Evolutionary conservation across 2,329 filamentous ascomycete genomes (phyloP), one percentile per base, ranked within the genome.

Genomic region (Nothopassalora personata): DNA sequence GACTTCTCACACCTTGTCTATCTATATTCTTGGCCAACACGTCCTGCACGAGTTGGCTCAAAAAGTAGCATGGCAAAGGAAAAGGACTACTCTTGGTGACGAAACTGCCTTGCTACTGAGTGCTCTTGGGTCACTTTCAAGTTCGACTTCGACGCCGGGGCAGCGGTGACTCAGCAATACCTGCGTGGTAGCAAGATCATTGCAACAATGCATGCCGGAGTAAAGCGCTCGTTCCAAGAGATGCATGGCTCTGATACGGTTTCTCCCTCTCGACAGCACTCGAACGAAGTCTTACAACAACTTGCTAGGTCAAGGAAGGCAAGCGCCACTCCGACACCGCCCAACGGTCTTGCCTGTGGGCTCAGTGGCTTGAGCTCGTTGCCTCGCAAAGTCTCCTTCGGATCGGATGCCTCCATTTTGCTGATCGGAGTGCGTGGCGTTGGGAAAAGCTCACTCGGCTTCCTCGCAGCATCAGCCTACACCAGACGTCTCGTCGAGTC

Each of bases 401-500:
- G 78, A 8, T 72, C 79, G 9, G 81, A 88, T 76, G 85, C 86
- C 1, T 90, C 89, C 1, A 84, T 92, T 57, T 82, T 91, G 6
- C 78, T 92, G 18, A 81, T 89, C 23, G 89, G 89, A 1, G 85
- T 90, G 57, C 84, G 87, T 13, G 89, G 88, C 10, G 84, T 86
- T 5, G 89, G 89, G 15, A 91, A 91, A 72, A 88, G 87, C 1
- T 90, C 87, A 1, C 76, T 92, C 10, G 89, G 86, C 13, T 83
- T 92, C 51, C 90, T 92, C 62, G 86, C 88, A 5, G 88, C 88
- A 0, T 85, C 86, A 7, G 86, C 87, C 52, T 85, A 89, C 71
- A 83, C 84, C 55, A 80, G 86, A 45, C 84, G 84, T 55, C 79
- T 91, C 2, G 76, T 91, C 55, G 88, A 91, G 62, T 80, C 86